These are phyloP conservation scores for Neurospora sp. DNA, from an alignment of 495 filamentous ascomycete genomes.

Conservation along the genomic window DNA sequence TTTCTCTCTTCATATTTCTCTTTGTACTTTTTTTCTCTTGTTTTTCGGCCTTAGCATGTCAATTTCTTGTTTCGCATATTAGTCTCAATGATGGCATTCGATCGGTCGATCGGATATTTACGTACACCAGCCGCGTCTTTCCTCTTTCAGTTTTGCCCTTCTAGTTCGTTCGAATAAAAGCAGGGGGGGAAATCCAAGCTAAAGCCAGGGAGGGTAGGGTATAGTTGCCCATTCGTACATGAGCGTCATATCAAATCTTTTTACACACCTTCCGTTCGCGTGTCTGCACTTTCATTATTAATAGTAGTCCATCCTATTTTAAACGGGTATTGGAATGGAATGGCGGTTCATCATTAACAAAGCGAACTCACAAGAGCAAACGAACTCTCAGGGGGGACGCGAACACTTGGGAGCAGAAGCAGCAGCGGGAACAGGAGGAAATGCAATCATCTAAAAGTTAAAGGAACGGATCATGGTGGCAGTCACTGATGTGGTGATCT, in stretches of 20 bases:
- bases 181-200: background rate
- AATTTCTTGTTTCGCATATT: background rate
- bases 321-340: background rate
- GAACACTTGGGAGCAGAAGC: background rate
- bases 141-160: background rate
- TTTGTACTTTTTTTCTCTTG: conserved; percentile 1
- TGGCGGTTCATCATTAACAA: background rate
- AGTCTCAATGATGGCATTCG: background rate
- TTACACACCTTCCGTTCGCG: background rate
- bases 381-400: too few species aligned
- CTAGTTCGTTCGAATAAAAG: background rate
- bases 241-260: background rate
- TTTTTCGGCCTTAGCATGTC: background rate
- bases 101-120: background rate
- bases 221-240: background rate
- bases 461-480: background rate
- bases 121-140: background rate
- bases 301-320: background rate
- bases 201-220: background rate
- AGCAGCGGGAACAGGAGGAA: background rate
- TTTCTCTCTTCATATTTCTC: conserved; percentile 1
- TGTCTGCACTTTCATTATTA: background rate
- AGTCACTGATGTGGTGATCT: background rate
- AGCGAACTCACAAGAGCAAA: background rate
- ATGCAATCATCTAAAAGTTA: background rate